Evolutionary conservation across 805 yeast species (phyloP), one percentile per base, ranked within the genome.

Genomic region (Metschnikowia lachancei): DNA sequence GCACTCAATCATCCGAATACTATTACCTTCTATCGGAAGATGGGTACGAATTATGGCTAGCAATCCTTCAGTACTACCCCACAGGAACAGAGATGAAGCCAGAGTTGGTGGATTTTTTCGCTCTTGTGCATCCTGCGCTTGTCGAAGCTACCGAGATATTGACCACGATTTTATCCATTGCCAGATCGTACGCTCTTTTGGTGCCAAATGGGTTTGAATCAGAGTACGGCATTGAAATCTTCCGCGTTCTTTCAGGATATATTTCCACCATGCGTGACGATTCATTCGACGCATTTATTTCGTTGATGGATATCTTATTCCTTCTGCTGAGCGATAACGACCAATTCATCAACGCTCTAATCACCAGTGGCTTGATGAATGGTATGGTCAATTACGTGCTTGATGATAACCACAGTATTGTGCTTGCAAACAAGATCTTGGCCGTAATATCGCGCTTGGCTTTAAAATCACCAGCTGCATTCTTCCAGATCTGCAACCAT

Each of bases 11-110:
- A 13, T 58, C 68, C 1, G 69, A 62, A 24, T 46, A 54, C 31
- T 69, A 70, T 17, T 77, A 89, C 0, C 69, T 87, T 43, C 63
- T 91, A 9, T 75, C 84, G 16, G 97, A 91, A 60, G 97, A 91
- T 66, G 96, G 95, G 0, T 81, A 79, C 59, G 95, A 88, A 46
- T 69, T 91, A 35, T 89, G 96, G 96, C 70, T 77, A n/a, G 72
- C 83, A 1, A 62, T 86, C 2, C 61, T 89, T 42, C 86, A 80
- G 51, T 81, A 82, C 50, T 77, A 77, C 43, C 87, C 92, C 0
- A 33, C 54, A 4, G 33, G 46, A n/a, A 43, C 50, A 4, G 53
- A 39, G 3, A 67, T 74, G 4, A 65, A 65, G 26, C 61, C 65
- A 12, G 70, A 69, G 31, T 62, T 86, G 22, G 45, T 73, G 3